Percentiles rank a stretch among this genome's conserved stretches.
Evolutionary conservation across 108 stramenopile species (phyloP).

Genomic region (Stephanodiscus triporus): DNA sequence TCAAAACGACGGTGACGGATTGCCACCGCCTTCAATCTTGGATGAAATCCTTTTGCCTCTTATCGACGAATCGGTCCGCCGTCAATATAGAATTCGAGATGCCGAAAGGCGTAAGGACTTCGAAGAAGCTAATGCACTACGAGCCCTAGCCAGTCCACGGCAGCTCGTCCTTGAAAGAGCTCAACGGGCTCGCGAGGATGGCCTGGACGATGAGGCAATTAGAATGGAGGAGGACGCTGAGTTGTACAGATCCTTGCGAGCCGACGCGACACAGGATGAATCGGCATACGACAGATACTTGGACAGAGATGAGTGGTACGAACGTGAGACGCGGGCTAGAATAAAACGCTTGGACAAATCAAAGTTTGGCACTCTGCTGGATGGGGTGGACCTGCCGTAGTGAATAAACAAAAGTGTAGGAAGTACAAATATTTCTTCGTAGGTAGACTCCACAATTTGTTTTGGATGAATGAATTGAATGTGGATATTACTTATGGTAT

Average conservation of each 20-base stretch:
- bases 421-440: too few relatives aligned
- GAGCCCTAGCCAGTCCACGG: slow-evolving; percentile 60
- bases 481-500: too few relatives aligned
- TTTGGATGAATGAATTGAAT: too few relatives aligned
- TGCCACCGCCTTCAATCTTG: slow-evolving; percentile 46
- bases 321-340: slow-evolving; percentile 66
- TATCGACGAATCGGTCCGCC: slow-evolving; percentile 84
- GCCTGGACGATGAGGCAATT: slow-evolving; percentile 58
- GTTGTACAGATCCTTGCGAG: slow-evolving; percentile 64
- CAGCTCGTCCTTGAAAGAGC: slow-evolving; percentile 75
- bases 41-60: slow-evolving; percentile 80
- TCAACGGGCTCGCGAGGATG: slow-evolving; percentile 51
- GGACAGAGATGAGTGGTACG: slow-evolving; percentile 94
- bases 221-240: slow-evolving; percentile 77
- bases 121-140: slow-evolving; percentile 56
- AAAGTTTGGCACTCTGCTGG: slow-evolving; percentile 67
- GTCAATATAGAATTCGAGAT: slow-evolving; percentile 73
- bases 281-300: slow-evolving; percentile 76
- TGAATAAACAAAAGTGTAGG: not conserved
- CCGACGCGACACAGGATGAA: slow-evolving; percentile 89
- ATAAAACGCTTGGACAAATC: slow-evolving; percentile 61
- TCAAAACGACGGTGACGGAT: slow-evolving; percentile 8
- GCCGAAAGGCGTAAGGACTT: slow-evolving; percentile 67
- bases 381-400: slow-evolving; percentile 63
- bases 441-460: too few relatives aligned